Percentiles rank a stretch among this genome's conserved stretches.
Conservation (phyloP, 169 alveolate species). For the Cytauxzoon felis region DNA sequence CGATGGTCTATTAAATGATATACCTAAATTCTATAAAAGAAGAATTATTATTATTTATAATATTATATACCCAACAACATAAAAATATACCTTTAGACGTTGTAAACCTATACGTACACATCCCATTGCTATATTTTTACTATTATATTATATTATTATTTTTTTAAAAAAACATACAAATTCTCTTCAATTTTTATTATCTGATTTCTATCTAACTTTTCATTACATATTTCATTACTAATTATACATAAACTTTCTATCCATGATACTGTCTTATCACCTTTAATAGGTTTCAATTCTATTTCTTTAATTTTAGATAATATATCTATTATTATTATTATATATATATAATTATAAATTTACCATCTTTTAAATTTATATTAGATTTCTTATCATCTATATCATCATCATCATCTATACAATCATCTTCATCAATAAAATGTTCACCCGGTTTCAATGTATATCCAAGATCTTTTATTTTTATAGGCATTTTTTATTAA, state of each 20-base stretch:
- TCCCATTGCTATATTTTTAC: conserved; percentile 29
- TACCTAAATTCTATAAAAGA: conserved; percentile 16
- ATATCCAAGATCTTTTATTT: conserved; percentile 45
- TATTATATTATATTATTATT: not conserved
- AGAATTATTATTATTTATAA: too few relatives aligned
- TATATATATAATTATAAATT: too few relatives aligned
- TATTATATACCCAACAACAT: not conserved
- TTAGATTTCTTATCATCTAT: not conserved
- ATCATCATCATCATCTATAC: not conserved
- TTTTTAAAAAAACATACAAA: conserved; percentile 9
- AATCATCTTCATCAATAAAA: not conserved
- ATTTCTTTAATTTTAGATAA: conserved; percentile 25
- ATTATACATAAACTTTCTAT: conserved; percentile 30
- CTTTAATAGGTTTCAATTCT: not conserved
- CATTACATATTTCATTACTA: not conserved
- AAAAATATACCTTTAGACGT: conserved; percentile 1
- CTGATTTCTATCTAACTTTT: conserved; percentile 16
- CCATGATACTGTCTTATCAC: conserved; percentile 34
- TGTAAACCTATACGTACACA: conserved; percentile 40
- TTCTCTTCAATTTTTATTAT: conserved; percentile 31
- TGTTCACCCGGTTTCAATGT: conserved; percentile 51
- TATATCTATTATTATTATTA: too few relatives aligned
- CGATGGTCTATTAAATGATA: conserved; percentile 41
- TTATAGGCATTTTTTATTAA: conserved; percentile 48
- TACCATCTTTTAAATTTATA: conserved; percentile 5